A percentile compares a stretch with the other conserved stretches of the same genome.
Conservation (phyloP, 2,329 filamentous ascomycete species). For the Aspergillus fructus region DNA sequence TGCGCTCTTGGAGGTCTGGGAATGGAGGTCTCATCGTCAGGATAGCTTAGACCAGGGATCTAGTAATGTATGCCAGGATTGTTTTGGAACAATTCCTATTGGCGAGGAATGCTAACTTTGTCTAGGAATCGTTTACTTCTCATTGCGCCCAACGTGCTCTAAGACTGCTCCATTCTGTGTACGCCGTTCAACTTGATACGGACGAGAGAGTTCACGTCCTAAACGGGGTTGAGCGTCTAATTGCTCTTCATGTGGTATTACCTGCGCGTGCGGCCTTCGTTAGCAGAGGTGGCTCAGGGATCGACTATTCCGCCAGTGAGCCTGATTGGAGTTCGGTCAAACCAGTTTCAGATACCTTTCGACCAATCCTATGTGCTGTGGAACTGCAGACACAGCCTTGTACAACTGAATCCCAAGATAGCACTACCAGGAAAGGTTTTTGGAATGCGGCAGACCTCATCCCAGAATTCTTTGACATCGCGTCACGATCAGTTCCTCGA, state of each 20-base stretch:
- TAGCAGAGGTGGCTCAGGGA: conserved; percentile 32
- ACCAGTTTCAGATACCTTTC: conserved; percentile 36
- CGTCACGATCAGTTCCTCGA: conserved; percentile 46
- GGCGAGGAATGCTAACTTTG: conserved; percentile 10
- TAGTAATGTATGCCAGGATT: conserved; percentile 31
- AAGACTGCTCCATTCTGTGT: conserved; percentile 31
- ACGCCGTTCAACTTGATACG: conserved; percentile 28
- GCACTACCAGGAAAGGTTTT: conserved; percentile 15
- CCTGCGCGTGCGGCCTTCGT: conserved; percentile 41
- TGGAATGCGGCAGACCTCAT: conserved; percentile 36
- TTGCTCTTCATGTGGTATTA: conserved; percentile 43
- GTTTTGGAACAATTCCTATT: neutral
- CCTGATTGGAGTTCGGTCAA: conserved; percentile 36
- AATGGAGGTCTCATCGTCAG: conserved; percentile 33
- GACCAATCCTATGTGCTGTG: conserved; percentile 33
- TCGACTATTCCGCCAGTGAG: conserved; percentile 34
- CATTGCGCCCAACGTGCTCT: conserved; percentile 37
- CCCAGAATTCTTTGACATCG: conserved; percentile 47
- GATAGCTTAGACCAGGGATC: conserved; percentile 33
- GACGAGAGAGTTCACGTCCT: conserved; percentile 33
- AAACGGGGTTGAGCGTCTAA: conserved; percentile 36
- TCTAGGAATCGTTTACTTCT: conserved; percentile 31
- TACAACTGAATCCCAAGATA: neutral
- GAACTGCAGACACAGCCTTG: conserved; percentile 13
- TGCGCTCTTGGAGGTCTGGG: conserved; percentile 38